Base-by-base conservation (phyloP, 2,329 filamentous ascomycete species). In the Falciphora oryzae region DNA sequence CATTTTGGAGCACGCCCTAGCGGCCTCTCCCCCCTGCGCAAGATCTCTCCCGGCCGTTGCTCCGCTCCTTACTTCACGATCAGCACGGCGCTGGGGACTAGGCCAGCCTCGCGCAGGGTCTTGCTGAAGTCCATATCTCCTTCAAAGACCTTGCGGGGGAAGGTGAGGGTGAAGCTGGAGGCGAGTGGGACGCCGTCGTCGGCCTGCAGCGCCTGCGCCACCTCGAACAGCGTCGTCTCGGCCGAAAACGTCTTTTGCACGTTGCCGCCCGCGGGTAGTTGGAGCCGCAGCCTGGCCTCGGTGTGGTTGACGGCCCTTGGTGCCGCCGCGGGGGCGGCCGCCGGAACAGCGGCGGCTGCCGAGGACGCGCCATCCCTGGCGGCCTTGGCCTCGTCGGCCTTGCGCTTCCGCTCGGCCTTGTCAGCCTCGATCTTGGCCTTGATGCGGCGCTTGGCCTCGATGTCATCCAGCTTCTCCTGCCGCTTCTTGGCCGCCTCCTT, bases 341-440 rank as follows among this genome's bases (percentile, higher is more conserved):
- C 79, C 56, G 80, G 75, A 3, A 81, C 75, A 31, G 81, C 72
- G 22, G 80, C 76, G 0, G 75, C 66, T 7, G 72, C 65, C 29
- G 79, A 75, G 22, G 80, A 78, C 64, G 85, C 82, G n/a, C 94
- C 93, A 69, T 93, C 91, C n/a, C 94, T 85, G 64, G 87, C 86
- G 0, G 93, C 93, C 79, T 94, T 96, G 70, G 92, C 91, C 65
- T 87, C 82, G 72, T 97, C 95, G 3, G 92, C 89, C 75, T 95
- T 96, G 68, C 89, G 84, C 68, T 91, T 88, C 64, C 95, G 88
- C 72, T 94, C 93, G 70, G 92, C 90, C 81, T 96, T 97, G 79
- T 98, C 93, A 18, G 91, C 93, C 70, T 95, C 93, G 68, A 99
- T 97, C 83, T 93, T 93, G 65, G 92, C 93, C 78, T 93, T 89